phyloP scores from a whole-genome alignment of 2,329 filamentous ascomycete species.

The Hymenoscyphus salicellus region DNA sequence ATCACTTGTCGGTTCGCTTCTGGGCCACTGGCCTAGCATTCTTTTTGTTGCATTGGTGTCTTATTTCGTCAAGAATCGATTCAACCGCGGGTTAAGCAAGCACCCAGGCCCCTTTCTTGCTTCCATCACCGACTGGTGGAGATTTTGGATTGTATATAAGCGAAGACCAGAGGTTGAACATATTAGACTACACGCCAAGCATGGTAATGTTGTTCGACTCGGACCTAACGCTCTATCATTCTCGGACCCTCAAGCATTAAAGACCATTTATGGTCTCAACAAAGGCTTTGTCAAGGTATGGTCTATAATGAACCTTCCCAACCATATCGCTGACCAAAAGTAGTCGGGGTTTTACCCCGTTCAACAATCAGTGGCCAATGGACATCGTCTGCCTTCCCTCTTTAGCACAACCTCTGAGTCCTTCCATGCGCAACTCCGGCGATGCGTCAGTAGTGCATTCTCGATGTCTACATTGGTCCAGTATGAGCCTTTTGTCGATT shows the following conservation, averaged over 20 bases:
- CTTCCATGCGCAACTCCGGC: conserved; percentile 71
- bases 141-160: conserved; percentile 65
- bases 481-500: conserved; percentile 78
- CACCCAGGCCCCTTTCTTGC: conserved; percentile 73
- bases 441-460: conserved; percentile 73
- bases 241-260: conserved; percentile 68
- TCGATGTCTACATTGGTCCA: conserved; percentile 73
- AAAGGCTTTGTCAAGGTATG: conserved; percentile 74
- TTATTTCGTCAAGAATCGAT: conserved; percentile 49
- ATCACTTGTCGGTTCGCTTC: conserved; percentile 19
- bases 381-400: conserved; percentile 65
- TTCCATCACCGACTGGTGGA: conserved; percentile 69
- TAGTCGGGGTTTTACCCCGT: conserved; percentile 79
- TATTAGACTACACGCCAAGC: conserved; percentile 63
- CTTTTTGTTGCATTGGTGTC: conserved; percentile 36
- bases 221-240: conserved; percentile 75
- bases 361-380: conserved; percentile 69
- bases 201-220: conserved; percentile 71
- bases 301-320: not conserved
- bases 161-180: conserved; percentile 66
- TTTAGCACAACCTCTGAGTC: conserved; percentile 74
- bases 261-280: conserved; percentile 76
- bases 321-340: not conserved
- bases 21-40: conserved; percentile 44
- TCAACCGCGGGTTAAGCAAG: conserved; percentile 59